Conservation (phyloP, 1,284 basidiomycete genomes). For the Anthracocystis panici-leucophaei region DNA sequence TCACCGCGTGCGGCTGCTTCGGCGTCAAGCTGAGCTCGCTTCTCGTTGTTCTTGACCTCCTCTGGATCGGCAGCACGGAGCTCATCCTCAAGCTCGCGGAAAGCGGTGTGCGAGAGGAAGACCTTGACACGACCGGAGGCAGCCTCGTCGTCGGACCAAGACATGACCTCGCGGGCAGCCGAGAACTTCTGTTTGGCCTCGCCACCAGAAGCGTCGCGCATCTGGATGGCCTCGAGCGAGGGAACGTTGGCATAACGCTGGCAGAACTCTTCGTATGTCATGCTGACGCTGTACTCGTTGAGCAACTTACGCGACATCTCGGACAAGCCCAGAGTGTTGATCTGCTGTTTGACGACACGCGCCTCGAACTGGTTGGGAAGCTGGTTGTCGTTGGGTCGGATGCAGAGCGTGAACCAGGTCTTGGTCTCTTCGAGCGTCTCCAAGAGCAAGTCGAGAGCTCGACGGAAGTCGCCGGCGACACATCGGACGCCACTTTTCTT, state of each 20-base stretch:
- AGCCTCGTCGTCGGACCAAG: slow-evolving; percentile 79
- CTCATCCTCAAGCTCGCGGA: slow-evolving; percentile 89
- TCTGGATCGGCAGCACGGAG: slow-evolving; percentile 79
- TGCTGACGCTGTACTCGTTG: slow-evolving; percentile 74
- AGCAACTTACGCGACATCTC: slow-evolving; percentile 74
- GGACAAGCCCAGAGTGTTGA: slow-evolving; percentile 82
- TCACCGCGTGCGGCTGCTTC: slow-evolving; percentile 74
- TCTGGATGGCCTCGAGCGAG: slow-evolving; percentile 55
- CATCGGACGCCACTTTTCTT: slow-evolving; percentile 71
- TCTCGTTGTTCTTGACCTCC: slow-evolving; percentile 70
- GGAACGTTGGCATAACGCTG: slow-evolving; percentile 73
- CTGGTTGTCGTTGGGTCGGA: slow-evolving; percentile 95
- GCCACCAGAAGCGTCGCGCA: slow-evolving; percentile 73
- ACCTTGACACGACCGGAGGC: slow-evolving; percentile 83
- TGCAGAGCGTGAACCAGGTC: slow-evolving; percentile 89
- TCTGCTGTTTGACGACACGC: slow-evolving; percentile 89
- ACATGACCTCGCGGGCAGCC: slow-evolving; percentile 75
- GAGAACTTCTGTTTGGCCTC: slow-evolving; percentile 70
- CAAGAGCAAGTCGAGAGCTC: slow-evolving; percentile 85
- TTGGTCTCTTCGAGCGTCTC: slow-evolving; percentile 90
- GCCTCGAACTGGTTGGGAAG: slow-evolving; percentile 93
- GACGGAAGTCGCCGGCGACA: slow-evolving; percentile 87
- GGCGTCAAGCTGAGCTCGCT: slow-evolving; percentile 77
- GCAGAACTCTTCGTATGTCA: slow-evolving; percentile 89
- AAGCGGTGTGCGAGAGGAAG: slow-evolving; percentile 87